Evolutionary conservation across 1,284 basidiomycete species (phyloP).

Genomic region (Trametes sp.): DNA sequence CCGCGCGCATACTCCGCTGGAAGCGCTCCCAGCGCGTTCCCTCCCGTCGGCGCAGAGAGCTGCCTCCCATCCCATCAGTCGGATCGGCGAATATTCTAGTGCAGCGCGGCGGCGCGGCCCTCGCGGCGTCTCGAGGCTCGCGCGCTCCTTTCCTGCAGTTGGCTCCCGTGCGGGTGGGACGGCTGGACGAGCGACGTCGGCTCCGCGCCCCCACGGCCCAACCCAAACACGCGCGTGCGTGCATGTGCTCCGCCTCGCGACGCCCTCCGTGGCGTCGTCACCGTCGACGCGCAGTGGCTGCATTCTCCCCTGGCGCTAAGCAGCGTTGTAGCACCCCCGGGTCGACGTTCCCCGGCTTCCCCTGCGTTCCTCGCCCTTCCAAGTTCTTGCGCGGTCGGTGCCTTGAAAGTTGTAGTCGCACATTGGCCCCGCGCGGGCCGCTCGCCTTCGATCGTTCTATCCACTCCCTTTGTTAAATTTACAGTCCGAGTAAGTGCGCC

Average conservation of each 20-base stretch:
- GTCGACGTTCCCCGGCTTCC: too few relatives aligned
- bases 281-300: background rate
- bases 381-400: too few relatives aligned
- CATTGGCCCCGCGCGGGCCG: too few relatives aligned
- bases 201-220: conserved; percentile 5
- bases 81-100: conserved; percentile 22
- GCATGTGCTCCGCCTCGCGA: conserved; percentile 14
- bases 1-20: background rate
- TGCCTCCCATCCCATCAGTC: conserved; percentile 10
- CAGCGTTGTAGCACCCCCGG: too few relatives aligned
- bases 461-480: too few relatives aligned
- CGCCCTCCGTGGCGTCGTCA: background rate
- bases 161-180: too few relatives aligned
- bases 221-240: background rate
- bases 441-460: too few relatives aligned
- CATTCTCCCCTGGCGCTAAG: too few relatives aligned
- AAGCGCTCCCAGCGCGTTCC: background rate
- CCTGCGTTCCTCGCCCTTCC: background rate
- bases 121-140: too few relatives aligned
- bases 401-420: background rate
- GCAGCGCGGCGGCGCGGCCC: conserved; percentile 6
- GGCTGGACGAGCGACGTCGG: too few relatives aligned
- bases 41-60: conserved; percentile 5
- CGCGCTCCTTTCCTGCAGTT: background rate
- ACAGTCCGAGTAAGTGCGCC: too few relatives aligned